Base-by-base conservation (phyloP, 169 alveolate species). In the Sarcocystis neurona region DNA sequence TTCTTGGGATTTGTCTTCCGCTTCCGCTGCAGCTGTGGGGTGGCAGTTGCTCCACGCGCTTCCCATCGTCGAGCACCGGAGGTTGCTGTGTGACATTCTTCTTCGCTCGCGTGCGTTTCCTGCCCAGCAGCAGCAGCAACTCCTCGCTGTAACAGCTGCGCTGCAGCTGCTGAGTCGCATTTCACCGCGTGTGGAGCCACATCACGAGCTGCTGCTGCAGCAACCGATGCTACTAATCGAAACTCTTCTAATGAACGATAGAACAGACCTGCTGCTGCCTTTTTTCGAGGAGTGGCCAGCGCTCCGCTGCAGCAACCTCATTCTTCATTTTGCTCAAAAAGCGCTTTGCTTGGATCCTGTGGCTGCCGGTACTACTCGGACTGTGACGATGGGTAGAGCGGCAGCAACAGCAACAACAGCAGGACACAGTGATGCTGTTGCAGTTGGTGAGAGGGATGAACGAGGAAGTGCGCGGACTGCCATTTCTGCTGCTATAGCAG, bases 131-230 rank as follows among this genome's bases (percentile, higher is more conserved):
- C 70, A 85, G 77, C 70, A 79, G 70, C 87, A 82, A 47, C 82
- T 85, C 30, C 91, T 84, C 12, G 91, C 84, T 41, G 91, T 89
- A 72, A 34, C 80, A 74, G 92, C 93, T 0, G 78, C 94, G 43
- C 88, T 92, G 66, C 94, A 89, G 44, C 87, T 92, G 41, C 91
- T 92, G 56, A 80, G 85, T 63, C 84, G 66, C 34, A 93, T 92
- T 43, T 88, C 89, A 32, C 66, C 48, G n/a, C 75, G 87, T 74
- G 90, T 92, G 90, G 87, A 60, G 78, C 89, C 90, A 6, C 93
- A 89, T 74, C 86, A 84, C 80, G 82, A 84, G 70, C 80, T 56
- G 78, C 91, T 92, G 74, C 87, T 92, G 68, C 66, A 43, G 84
- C 74, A 75, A 15, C 88, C 90, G 8, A 50, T 8, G 58, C 90